A percentile compares a stretch with the other conserved stretches of the same genome.
phyloP scores from a whole-genome alignment of 345 rosid species.

The Syzygium aromaticum region DNA sequence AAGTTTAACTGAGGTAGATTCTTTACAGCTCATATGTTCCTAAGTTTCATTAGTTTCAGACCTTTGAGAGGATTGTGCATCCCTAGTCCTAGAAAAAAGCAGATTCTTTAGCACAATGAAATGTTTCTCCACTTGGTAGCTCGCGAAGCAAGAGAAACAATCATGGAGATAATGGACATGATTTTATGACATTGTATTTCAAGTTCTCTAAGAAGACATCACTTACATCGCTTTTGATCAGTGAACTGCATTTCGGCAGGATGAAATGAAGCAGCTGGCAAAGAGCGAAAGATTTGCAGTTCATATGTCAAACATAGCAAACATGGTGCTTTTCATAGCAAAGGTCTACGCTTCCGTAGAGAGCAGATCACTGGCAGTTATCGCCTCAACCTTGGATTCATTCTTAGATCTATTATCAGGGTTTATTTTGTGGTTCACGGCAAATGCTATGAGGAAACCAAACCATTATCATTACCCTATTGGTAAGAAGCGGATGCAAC shows the following conservation, averaged over 20 bases:
- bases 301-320: conserved; percentile 47
- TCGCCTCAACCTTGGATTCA: conserved; percentile 83
- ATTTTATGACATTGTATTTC: background rate
- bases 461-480: conserved; percentile 64
- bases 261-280: conserved; percentile 59
- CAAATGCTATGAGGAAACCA: conserved; percentile 71
- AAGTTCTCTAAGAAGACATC: background rate
- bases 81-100: background rate
- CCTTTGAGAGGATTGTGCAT: background rate
- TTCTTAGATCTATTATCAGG: conserved; percentile 80
- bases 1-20: conserved; percentile 49
- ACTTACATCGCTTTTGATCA: background rate
- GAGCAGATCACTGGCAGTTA: conserved; percentile 73
- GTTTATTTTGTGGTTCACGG: conserved; percentile 79
- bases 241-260: conserved; percentile 17
- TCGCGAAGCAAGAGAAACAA: background rate
- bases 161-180: background rate
- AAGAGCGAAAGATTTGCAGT: conserved; percentile 58
- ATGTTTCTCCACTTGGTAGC: background rate
- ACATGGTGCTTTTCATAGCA: conserved; percentile 59
- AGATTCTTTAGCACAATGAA: background rate
- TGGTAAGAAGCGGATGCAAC: conserved; percentile 84
- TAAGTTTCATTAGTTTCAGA: background rate
- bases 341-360: conserved; percentile 65
- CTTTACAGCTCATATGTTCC: background rate